These are phyloP conservation scores for Sphaerobolus stellatus DNA, from an alignment of 1,284 basidiomycete genomes.

Conservation along the genomic window DNA sequence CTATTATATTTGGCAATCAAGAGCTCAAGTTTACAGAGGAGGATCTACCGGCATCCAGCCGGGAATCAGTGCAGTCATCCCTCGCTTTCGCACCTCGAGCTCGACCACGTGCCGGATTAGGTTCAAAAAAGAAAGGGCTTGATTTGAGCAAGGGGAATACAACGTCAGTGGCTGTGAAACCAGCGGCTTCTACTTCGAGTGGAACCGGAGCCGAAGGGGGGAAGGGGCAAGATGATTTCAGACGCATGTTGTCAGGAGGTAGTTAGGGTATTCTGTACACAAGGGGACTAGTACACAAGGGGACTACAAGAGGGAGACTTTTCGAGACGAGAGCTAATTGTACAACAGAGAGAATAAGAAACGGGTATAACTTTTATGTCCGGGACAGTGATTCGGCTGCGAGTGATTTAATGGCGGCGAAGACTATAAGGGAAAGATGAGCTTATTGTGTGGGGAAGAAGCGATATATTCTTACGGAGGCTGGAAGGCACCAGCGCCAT, in stretches of 20 bases:
- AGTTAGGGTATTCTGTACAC: constrained; percentile 1
- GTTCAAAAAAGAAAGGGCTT: constrained; percentile 26
- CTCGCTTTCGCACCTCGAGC: constrained; percentile 63
- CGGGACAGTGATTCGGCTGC: too few species aligned
- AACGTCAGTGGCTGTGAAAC: constrained; percentile 22
- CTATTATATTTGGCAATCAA: constrained; percentile 64
- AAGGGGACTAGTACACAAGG: neutral
- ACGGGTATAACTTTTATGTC: too few species aligned
- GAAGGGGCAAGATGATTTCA: constrained; percentile 76
- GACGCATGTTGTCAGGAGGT: constrained; percentile 79
- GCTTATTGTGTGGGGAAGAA: neutral
- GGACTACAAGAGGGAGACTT: neutral
- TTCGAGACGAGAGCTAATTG: too few species aligned
- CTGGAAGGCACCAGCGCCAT: constrained; percentile 7
- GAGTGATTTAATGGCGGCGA: neutral
- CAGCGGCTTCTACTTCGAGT: constrained; percentile 22
- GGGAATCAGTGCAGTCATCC: constrained; percentile 38
- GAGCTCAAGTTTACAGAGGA: constrained; percentile 57
- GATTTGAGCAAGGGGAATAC: constrained; percentile 37
- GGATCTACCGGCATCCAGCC: constrained; percentile 26
- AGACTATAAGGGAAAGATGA: neutral
- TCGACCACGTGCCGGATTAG: constrained; percentile 68
- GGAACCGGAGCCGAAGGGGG: constrained; percentile 29
- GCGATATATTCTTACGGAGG: constrained; percentile 4
- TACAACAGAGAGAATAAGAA: too few species aligned